Conservation (phyloP, 768 basidiomycete species). For the Mycena vulgaris region DNA sequence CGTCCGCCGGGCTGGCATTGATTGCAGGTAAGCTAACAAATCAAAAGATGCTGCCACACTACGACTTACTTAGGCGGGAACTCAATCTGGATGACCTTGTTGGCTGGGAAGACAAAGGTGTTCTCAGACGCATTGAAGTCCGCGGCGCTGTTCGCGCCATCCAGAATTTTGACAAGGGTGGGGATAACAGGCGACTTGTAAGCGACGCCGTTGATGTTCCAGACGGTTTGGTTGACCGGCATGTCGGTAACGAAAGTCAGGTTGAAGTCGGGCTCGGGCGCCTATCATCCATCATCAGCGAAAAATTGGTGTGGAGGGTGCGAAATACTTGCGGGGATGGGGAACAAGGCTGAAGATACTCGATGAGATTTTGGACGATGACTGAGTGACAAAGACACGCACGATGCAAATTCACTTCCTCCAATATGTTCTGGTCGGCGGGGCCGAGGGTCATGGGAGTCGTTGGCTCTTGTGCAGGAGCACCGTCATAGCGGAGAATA, state of each 20-base stretch:
- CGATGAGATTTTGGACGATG: not conserved
- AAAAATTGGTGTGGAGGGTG: not conserved
- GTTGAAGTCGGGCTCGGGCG: conserved; percentile 44
- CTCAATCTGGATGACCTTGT: conserved; percentile 57
- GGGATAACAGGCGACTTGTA: conserved; percentile 34
- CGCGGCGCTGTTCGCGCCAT: conserved; percentile 47
- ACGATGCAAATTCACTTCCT: too few relatives aligned
- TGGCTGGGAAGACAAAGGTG: conserved; percentile 57
- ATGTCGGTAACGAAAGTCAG: conserved; percentile 45
- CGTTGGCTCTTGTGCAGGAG: conserved; percentile 48
- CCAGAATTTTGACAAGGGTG: conserved; percentile 50
- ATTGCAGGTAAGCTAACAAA: not conserved
- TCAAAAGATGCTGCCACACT: too few relatives aligned
- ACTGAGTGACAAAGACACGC: too few relatives aligned
- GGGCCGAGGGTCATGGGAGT: conserved; percentile 45
- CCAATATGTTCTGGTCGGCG: not conserved
- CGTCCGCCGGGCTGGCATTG: conserved; percentile 42
- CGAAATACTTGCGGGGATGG: conserved; percentile 15
- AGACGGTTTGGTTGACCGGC: conserved; percentile 41
- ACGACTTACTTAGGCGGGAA: not conserved
- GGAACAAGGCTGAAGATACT: conserved; percentile 36
- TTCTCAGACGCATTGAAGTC: conserved; percentile 55
- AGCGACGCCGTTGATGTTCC: conserved; percentile 52
- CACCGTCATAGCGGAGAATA: conserved; percentile 57
- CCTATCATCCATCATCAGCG: conserved; percentile 17